Percentiles rank a stretch among this genome's conserved stretches.
phyloP scores from a whole-genome alignment of 192 early-diverging fungal genomes.

The Entomortierella parvispora region DNA sequence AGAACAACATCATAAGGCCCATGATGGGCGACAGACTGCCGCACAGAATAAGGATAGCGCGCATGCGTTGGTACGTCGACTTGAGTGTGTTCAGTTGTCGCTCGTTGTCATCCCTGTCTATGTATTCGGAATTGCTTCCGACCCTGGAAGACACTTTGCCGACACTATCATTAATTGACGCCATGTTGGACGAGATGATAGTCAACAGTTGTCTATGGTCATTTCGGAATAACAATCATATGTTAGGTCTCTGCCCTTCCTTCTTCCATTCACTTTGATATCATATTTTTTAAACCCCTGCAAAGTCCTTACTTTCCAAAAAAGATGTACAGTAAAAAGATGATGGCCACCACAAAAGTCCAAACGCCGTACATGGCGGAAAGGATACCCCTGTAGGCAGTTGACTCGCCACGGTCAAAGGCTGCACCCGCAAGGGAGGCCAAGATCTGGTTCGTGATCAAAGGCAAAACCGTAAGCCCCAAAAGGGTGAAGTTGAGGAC shows the following conservation, averaged over 20 bases:
- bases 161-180: conserved; percentile 24
- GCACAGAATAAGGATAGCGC: conserved; percentile 37
- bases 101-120: conserved; percentile 21
- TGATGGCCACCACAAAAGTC: conserved; percentile 20
- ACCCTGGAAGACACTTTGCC: conserved; percentile 17
- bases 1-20: conserved; percentile 40
- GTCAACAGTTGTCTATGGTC: conserved; percentile 28
- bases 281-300: too few species aligned
- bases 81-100: conserved; percentile 43
- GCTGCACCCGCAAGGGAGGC: conserved; percentile 35
- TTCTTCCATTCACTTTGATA: background rate
- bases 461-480: conserved; percentile 33
- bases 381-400: conserved; percentile 12
- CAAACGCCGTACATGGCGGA: conserved; percentile 38
- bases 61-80: conserved; percentile 43
- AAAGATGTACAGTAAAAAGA: conserved; percentile 48
- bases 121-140: conserved; percentile 21
- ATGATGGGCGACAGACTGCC: conserved; percentile 29
- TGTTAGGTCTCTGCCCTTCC: background rate
- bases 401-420: conserved; percentile 19
- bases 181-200: conserved; percentile 43
- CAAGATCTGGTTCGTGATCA: conserved; percentile 42
- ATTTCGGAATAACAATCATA: background rate
- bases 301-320: conserved; percentile 55
- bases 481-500: conserved; percentile 29